Evolutionary conservation across 352 stramenopile genomes (phyloP).

Genomic region (Phytopythium cucurbitacearum): DNA sequence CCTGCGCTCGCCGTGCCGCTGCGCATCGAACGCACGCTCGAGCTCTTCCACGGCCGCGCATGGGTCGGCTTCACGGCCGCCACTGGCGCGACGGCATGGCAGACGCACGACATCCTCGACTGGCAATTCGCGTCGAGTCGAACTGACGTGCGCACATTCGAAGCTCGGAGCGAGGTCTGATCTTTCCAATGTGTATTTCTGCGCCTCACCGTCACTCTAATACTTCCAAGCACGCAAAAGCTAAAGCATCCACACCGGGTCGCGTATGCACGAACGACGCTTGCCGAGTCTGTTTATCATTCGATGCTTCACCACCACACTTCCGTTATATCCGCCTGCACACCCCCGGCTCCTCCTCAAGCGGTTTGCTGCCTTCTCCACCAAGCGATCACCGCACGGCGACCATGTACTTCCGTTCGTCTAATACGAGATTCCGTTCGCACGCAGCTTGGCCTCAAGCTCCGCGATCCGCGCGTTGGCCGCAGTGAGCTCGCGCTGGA

Average conservation of each 20-base stretch:
- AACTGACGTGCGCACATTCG: slow-evolving; percentile 9
- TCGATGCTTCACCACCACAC: too few species aligned
- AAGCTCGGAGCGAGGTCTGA: background rate
- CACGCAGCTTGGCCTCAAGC: slow-evolving; percentile 74
- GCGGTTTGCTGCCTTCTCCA: too few species aligned
- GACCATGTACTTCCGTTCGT: background rate
- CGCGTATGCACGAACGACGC: too few species aligned
- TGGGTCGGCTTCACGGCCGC: slow-evolving; percentile 92
- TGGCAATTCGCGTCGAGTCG: slow-evolving; percentile 77
- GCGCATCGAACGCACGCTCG: slow-evolving; percentile 75
- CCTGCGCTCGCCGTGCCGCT: slow-evolving; percentile 81
- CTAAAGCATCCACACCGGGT: too few species aligned
- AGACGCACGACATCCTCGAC: slow-evolving; percentile 86
- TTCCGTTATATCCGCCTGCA: too few species aligned
- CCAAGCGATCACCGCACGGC: background rate
- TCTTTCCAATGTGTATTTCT: too few species aligned
- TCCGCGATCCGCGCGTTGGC: slow-evolving; percentile 83
- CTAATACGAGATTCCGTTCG: slow-evolving; percentile 83
- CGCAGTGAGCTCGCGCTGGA: slow-evolving; percentile 74
- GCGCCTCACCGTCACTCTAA: too few species aligned
- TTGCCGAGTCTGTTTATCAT: too few species aligned
- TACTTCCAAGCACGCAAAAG: too few species aligned
- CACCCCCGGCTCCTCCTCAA: too few species aligned
- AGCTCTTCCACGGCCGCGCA: slow-evolving; percentile 77
- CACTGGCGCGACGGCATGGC: slow-evolving; percentile 79